These are phyloP conservation scores for Hypoxylon sp. DNA, from an alignment of 2,329 filamentous ascomycete species.

Conservation along the genomic window DNA sequence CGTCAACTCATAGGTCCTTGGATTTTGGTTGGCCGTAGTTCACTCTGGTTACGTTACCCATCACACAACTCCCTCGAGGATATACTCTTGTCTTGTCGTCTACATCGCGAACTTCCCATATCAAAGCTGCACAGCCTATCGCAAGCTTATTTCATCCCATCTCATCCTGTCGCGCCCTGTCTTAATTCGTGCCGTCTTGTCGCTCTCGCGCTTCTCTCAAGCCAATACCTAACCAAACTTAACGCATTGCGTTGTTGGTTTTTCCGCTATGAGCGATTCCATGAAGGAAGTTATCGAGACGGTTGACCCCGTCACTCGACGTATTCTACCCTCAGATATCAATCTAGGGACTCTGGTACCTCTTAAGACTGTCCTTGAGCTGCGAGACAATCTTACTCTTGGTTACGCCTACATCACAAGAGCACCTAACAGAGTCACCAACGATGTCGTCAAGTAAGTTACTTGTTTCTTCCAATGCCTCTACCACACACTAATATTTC, in stretches of 20 bases:
- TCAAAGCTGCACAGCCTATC: constrained; percentile 2
- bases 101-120: not conserved
- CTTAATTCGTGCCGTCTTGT: constrained; percentile 4
- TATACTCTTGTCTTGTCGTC: constrained; percentile 11
- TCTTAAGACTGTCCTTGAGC: constrained; percentile 75
- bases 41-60: constrained; percentile 22
- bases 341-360: constrained; percentile 65
- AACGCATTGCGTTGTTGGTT: constrained; percentile 52
- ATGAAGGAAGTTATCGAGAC: constrained; percentile 58
- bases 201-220: not conserved
- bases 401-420: constrained; percentile 79
- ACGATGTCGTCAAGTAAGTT: constrained; percentile 79
- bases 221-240: constrained; percentile 40
- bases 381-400: constrained; percentile 70
- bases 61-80: constrained; percentile 8
- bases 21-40: constrained; percentile 1
- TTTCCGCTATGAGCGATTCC: constrained; percentile 58
- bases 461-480: constrained; percentile 22
- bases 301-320: constrained; percentile 56
- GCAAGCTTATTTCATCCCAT: constrained; percentile 9
- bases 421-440: constrained; percentile 79
- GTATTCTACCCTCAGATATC: constrained; percentile 53
- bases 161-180: not conserved
- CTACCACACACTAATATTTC: constrained; percentile 51
- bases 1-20: constrained; percentile 19